Conservation (phyloP, 2,329 filamentous ascomycete species). For the Exophiala sp. region DNA sequence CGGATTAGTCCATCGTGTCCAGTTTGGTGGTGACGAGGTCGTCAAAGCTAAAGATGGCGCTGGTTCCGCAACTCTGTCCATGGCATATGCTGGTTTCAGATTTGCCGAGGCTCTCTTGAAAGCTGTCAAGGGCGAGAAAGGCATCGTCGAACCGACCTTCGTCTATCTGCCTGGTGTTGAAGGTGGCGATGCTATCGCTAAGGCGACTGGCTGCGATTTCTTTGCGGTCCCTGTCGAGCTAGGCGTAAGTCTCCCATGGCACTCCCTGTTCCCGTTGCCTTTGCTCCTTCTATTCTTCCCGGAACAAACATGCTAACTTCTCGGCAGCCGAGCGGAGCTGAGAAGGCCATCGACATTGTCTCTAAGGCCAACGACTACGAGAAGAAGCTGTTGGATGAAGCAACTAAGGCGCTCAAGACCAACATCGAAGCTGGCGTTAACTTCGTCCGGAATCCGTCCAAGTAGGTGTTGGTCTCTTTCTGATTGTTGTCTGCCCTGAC, state of each 20-base stretch:
- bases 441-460: constrained; percentile 77
- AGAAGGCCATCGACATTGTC: constrained; percentile 79
- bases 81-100: constrained; percentile 94
- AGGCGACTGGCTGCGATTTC: constrained; percentile 80
- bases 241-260: constrained; percentile 60
- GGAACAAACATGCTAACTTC: constrained; percentile 30
- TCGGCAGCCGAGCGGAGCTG: constrained; percentile 67
- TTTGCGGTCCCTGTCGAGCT: constrained; percentile 96
- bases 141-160: constrained; percentile 88
- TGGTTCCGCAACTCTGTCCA: constrained; percentile 85
- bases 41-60: constrained; percentile 90
- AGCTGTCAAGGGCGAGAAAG: constrained; percentile 81
- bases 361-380: constrained; percentile 74
- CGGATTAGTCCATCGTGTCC: constrained; percentile 83
- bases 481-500: constrained; percentile 27
- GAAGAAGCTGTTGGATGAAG: constrained; percentile 74
- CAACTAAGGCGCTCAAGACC: constrained; percentile 71
- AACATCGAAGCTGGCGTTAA: constrained; percentile 93
- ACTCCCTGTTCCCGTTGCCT: not conserved
- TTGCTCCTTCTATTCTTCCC: constrained; percentile 5
- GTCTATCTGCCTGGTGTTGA: constrained; percentile 88
- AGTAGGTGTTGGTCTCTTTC: constrained; percentile 18
- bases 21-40: constrained; percentile 96
- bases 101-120: constrained; percentile 93
- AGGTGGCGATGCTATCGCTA: constrained; percentile 77